These are phyloP conservation scores for Agaricus sinodeliciosus DNA, from an alignment of 768 basidiomycete species.

Conservation along the genomic window DNA sequence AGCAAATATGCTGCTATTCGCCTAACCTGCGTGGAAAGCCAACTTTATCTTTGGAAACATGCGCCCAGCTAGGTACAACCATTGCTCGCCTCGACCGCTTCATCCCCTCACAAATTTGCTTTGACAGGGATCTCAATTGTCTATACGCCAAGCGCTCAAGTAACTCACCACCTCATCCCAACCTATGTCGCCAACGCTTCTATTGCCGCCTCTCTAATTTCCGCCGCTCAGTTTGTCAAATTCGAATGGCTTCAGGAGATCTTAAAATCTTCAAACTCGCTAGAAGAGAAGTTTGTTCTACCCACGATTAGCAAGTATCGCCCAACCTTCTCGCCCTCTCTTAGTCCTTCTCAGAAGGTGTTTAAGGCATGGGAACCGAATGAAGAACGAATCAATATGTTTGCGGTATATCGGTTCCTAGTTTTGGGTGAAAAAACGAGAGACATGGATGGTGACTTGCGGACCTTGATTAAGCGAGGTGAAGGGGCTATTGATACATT, in stretches of 20 bases:
- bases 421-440: conserved; percentile 51
- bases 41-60: conserved; percentile 32
- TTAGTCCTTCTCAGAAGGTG: conserved; percentile 41
- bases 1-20: conserved; percentile 41
- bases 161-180: conserved; percentile 61
- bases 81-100: background rate
- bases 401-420: conserved; percentile 49
- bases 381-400: conserved; percentile 51
- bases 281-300: conserved; percentile 46
- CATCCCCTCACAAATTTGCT: background rate
- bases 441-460: conserved; percentile 40
- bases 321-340: conserved; percentile 47
- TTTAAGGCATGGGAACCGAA: conserved; percentile 63
- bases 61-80: conserved; percentile 44
- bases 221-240: conserved; percentile 52
- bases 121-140: conserved; percentile 50
- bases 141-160: conserved; percentile 32
- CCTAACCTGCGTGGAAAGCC: conserved; percentile 28
- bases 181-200: conserved; percentile 41
- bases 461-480: conserved; percentile 49
- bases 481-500: conserved; percentile 61
- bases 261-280: conserved; percentile 32
- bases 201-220: conserved; percentile 54
- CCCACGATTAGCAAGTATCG: conserved; percentile 50
- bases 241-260: conserved; percentile 64